These are phyloP conservation scores for Talaromyces sp. DNA, from an alignment of 2,329 filamentous ascomycete genomes.

Conservation along the genomic window DNA sequence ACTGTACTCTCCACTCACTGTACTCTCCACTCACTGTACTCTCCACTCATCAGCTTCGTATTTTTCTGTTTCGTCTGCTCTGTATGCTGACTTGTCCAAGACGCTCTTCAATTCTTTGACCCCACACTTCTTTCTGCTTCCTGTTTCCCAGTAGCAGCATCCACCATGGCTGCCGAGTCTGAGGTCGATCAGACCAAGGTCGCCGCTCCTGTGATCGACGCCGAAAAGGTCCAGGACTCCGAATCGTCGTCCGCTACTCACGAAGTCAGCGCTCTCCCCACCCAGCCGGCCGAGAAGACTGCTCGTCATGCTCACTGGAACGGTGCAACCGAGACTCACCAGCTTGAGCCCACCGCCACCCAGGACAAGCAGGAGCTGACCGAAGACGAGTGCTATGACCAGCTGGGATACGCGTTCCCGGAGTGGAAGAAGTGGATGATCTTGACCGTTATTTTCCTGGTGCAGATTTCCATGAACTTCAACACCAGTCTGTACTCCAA, in stretches of 20 bases:
- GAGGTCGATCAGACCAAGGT: not conserved
- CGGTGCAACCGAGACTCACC: conserved; percentile 14
- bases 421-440: conserved; percentile 65
- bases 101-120: not conserved
- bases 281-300: conserved; percentile 10
- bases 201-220: not conserved
- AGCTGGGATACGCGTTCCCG: conserved; percentile 59
- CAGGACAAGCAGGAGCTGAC: conserved; percentile 34
- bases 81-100: not conserved
- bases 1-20: no score
- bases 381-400: conserved; percentile 57
- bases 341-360: conserved; percentile 19
- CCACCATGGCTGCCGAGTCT: conserved; percentile 2
- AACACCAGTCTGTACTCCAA: conserved; percentile 71
- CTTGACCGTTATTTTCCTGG: conserved; percentile 65
- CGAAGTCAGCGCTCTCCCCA: conserved; percentile 13
- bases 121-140: not conserved
- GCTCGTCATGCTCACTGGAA: conserved; percentile 15
- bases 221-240: conserved; percentile 23
- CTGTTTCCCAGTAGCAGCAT: not conserved
- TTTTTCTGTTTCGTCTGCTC: not conserved
- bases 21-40: not conserved
- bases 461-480: conserved; percentile 74
- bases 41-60: not conserved
- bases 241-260: conserved; percentile 29